These are phyloP conservation scores for Leishmania tropica DNA, from an alignment of 208 protist species.

Conservation along the genomic window DNA sequence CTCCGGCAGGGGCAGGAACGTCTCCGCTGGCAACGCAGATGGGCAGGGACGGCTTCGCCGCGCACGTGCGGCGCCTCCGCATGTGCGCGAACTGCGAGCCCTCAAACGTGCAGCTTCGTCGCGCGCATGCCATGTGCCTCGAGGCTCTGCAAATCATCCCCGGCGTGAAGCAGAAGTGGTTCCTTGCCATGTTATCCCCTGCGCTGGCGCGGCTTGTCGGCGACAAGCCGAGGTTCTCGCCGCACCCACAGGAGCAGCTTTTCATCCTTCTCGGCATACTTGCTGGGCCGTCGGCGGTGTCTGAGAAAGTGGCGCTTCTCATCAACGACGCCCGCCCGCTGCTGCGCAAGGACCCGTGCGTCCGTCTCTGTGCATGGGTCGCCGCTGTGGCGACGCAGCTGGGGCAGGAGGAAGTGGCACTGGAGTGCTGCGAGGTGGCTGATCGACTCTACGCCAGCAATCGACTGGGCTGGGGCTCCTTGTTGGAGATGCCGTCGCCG, in stretches of 20 bases:
- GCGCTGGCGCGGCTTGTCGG: conserved; percentile 54
- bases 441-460: conserved; percentile 68
- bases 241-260: conserved; percentile 77
- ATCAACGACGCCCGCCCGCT: conserved; percentile 57
- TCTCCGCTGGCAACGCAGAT: neutral
- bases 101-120: conserved; percentile 50
- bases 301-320: conserved; percentile 50
- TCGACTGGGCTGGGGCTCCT: conserved; percentile 75
- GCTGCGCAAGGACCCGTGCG: conserved; percentile 61
- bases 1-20: neutral
- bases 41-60: neutral
- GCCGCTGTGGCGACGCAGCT: conserved; percentile 55
- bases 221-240: conserved; percentile 25
- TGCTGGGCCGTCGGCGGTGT: conserved; percentile 30
- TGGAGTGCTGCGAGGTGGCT: conserved; percentile 74
- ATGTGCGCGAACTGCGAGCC: conserved; percentile 32
- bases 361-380: conserved; percentile 81
- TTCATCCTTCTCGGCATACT: conserved; percentile 64
- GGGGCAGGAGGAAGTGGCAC: conserved; percentile 56
- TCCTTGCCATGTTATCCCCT: conserved; percentile 56
- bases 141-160: conserved; percentile 50
- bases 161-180: conserved; percentile 47
- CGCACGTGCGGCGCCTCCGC: conserved; percentile 20
- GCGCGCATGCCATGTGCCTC: conserved; percentile 55
- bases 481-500: conserved; percentile 23